phyloP scores from a whole-genome alignment of 331 rosid genomes.

The Malus hybrid region DNA sequence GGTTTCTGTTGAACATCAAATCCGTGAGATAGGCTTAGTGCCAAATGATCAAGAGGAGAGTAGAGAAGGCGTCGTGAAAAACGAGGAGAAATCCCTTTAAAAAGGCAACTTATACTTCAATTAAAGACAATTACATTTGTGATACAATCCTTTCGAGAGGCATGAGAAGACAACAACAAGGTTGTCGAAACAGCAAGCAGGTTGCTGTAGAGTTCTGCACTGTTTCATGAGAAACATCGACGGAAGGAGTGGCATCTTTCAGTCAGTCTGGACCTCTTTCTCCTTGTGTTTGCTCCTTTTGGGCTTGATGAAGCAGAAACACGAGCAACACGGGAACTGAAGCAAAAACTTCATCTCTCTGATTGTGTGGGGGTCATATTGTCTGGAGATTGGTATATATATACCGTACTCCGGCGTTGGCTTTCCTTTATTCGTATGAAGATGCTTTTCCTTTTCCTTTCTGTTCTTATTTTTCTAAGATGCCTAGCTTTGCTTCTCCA shows the following conservation, averaged over 20 bases:
- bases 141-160: constrained; percentile 8
- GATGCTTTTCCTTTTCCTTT: constrained; percentile 18
- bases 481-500: constrained; percentile 28
- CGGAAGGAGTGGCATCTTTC: constrained; percentile 8
- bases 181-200: not conserved
- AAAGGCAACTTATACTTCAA: constrained; percentile 1
- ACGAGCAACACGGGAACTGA: constrained; percentile 52
- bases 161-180: not conserved
- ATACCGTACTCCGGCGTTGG: constrained; percentile 3
- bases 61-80: constrained; percentile 22
- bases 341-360: constrained; percentile 45
- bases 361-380: constrained; percentile 5
- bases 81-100: constrained; percentile 9
- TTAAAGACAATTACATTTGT: constrained; percentile 7
- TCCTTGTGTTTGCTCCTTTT: constrained; percentile 37
- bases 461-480: not conserved
- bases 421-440: constrained; percentile 4
- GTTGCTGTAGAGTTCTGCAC: not conserved
- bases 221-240: not conserved
- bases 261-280: constrained; percentile 32
- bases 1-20: constrained; percentile 69
- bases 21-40: constrained; percentile 60
- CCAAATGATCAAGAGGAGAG: constrained; percentile 30
- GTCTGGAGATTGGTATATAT: constrained; percentile 13
- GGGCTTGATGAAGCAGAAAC: constrained; percentile 50